Evolutionary conservation across 495 filamentous ascomycete species (phyloP), one percentile per base, ranked within the genome.

Genomic region (Aspergillus saccharolyticus): DNA sequence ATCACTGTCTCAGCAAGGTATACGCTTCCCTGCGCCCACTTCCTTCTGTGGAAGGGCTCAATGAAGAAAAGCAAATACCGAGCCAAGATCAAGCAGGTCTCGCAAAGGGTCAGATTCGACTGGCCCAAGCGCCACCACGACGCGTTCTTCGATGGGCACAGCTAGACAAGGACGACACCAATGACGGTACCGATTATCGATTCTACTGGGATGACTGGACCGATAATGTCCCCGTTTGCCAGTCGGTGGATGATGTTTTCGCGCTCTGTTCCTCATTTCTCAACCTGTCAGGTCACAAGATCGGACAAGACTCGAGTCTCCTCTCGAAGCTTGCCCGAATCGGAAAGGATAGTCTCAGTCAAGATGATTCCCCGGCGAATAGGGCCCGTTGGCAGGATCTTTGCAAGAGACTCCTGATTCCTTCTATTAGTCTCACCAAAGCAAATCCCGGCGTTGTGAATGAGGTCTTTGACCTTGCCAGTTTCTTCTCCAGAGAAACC

Each of bases 141-240:
- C 86, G 87, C 63, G 78, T 81, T 5, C 67, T 93, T 51, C 81
- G 84, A 54, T 95, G 90, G 90, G 86, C 90, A 18, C 83, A 86
- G 61, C 77, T 90, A 15, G 91, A 96, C 56, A 84, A 82, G 59
- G 80, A 80, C 50, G 90, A 91, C 58, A 82, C 78, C 6, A 83
- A 80, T 42, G 89, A 91, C 64, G 86, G 85, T 7, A 81, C 78
- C 4, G 82, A 85, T 48, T 96, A 96, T 65, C 81, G 88, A 22
- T 97, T 95, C 68, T 99, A 97, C 71, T 96, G 91, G 85, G 93
- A 97, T 56, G 92, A 97, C 54, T 99, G 95, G 95, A 79, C 87
- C 10, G 93, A 97, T 59, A 93, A 91, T 59, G 78, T 97, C 25
- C 95, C 95, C 2, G 73, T 96, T 10, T 97, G 94, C 65, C 91